Evolutionary conservation across 495 filamentous ascomycete species (phyloP).

Genomic region (Chaetomium tenue): DNA sequence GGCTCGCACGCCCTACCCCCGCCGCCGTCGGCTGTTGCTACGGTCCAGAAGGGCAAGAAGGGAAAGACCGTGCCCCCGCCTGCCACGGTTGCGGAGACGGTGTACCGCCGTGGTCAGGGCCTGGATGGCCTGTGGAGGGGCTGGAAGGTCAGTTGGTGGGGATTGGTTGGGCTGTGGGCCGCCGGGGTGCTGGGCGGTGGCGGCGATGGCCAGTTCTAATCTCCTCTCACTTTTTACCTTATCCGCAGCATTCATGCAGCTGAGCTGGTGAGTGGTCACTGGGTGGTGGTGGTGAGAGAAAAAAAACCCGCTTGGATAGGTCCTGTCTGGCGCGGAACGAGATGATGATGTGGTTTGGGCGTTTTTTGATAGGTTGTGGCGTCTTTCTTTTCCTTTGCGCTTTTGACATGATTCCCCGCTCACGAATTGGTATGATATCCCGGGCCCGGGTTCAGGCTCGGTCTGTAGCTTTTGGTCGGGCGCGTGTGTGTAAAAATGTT

Average conservation of each 20-base stretch:
- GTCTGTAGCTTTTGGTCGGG: not conserved
- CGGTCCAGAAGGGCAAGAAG: slow-evolving; percentile 25
- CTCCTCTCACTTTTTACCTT: not conserved
- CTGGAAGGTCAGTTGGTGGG: slow-evolving; percentile 96
- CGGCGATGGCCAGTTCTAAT: slow-evolving; percentile 50
- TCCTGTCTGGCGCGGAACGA: not conserved
- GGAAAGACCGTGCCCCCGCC: slow-evolving; percentile 25
- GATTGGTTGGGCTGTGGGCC: slow-evolving; percentile 80
- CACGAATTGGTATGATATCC: slow-evolving; percentile 34
- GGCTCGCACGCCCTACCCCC: slow-evolving; percentile 47
- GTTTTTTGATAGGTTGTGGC: slow-evolving; percentile 19
- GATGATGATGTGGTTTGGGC: slow-evolving; percentile 6
- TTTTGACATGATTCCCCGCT: slow-evolving; percentile 33
- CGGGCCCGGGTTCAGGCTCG: not conserved
- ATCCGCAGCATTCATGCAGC: too few relatives aligned
- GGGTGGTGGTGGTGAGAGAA: too few relatives aligned
- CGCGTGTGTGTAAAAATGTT: not conserved
- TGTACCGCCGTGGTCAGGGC: slow-evolving; percentile 70
- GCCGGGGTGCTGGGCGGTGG: slow-evolving; percentile 45
- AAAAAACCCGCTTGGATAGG: slow-evolving; percentile 9
- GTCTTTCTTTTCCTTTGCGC: not conserved
- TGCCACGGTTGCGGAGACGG: slow-evolving; percentile 39
- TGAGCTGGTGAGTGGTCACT: too few relatives aligned
- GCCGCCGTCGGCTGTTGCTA: too few relatives aligned
- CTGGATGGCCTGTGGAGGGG: slow-evolving; percentile 83